phyloP scores from a whole-genome alignment of 768 basidiomycete species.

The Auriscalpium vulgare region DNA sequence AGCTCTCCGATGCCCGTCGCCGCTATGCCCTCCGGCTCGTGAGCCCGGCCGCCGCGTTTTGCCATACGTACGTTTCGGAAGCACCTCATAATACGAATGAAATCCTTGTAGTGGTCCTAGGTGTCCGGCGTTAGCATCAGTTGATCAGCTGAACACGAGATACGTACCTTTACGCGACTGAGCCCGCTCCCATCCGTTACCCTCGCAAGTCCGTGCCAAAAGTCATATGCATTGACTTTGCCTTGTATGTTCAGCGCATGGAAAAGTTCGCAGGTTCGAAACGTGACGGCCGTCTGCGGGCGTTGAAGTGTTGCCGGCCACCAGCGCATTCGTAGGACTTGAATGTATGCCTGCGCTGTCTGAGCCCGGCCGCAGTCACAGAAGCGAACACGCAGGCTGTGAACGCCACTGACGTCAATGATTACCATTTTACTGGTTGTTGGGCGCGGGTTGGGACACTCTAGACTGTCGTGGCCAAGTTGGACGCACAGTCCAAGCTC shows the following conservation, averaged over 20 bases:
- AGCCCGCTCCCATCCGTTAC: not conserved
- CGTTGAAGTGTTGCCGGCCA: not conserved
- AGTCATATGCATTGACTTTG: not conserved
- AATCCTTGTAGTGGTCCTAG: not conserved
- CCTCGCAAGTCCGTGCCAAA: not conserved
- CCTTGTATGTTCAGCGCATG: not conserved
- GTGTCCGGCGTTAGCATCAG: too few relatives aligned
- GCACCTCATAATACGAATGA: slow-evolving; percentile 9
- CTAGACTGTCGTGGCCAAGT: not conserved
- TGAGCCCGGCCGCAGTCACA: not conserved
- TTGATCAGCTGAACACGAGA: too few relatives aligned
- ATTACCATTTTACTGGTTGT: not conserved
- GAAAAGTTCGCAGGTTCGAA: not conserved
- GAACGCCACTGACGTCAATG: not conserved
- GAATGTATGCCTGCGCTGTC: not conserved
- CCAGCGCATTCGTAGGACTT: not conserved
- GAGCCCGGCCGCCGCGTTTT: slow-evolving; percentile 16
- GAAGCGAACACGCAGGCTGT: not conserved
- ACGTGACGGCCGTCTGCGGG: not conserved
- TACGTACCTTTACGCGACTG: slow-evolving; percentile 6
- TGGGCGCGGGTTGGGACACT: not conserved
- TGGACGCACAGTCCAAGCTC: not conserved
- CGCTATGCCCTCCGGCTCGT: slow-evolving; percentile 11
- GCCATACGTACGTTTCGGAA: slow-evolving; percentile 16
- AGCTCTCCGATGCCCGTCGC: slow-evolving; percentile 8